phyloP scores from a whole-genome alignment of 192 early-diverging fungal species.

The Backusella macrospora region DNA sequence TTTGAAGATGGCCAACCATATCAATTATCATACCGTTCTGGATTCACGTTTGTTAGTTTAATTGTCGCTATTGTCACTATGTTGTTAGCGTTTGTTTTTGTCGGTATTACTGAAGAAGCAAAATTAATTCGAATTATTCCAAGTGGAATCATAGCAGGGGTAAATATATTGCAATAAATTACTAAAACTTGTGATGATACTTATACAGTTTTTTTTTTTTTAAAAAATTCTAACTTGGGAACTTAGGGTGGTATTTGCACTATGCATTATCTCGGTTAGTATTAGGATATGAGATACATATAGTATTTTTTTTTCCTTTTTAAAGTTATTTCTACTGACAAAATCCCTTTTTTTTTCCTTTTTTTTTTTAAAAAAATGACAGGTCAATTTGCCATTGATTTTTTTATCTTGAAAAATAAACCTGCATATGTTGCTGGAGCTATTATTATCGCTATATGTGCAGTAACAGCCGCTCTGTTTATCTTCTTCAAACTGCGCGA shows the following conservation, averaged over 20 bases:
- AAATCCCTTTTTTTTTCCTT: too few species aligned
- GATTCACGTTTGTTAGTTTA: conserved; percentile 40
- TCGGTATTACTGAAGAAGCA: conserved; percentile 44
- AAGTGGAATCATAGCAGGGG: conserved; percentile 41
- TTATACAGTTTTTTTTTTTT: not conserved
- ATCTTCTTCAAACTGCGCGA: conserved; percentile 55
- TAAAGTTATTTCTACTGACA: not conserved
- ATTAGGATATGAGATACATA: conserved; percentile 5
- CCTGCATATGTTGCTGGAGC: conserved; percentile 33
- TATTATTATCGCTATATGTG: conserved; percentile 38
- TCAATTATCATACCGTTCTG: conserved; percentile 38
- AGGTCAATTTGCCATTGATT: conserved; percentile 44
- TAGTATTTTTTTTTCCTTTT: not conserved
- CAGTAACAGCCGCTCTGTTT: conserved; percentile 43
- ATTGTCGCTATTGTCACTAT: conserved; percentile 37
- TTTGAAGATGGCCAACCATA: conserved; percentile 13
- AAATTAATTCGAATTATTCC: conserved; percentile 36
- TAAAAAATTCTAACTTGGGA: not conserved
- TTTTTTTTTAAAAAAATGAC: conserved; percentile 7
- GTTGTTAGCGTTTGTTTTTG: conserved; percentile 36
- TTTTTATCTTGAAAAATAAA: conserved; percentile 28
- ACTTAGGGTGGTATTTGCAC: conserved; percentile 33
- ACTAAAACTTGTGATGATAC: not conserved
- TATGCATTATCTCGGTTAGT: conserved; percentile 45
- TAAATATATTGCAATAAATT: conserved; percentile 21